Base-by-base conservation (phyloP, 345 rosid genomes). In the Aethionema arabicum region DNA sequence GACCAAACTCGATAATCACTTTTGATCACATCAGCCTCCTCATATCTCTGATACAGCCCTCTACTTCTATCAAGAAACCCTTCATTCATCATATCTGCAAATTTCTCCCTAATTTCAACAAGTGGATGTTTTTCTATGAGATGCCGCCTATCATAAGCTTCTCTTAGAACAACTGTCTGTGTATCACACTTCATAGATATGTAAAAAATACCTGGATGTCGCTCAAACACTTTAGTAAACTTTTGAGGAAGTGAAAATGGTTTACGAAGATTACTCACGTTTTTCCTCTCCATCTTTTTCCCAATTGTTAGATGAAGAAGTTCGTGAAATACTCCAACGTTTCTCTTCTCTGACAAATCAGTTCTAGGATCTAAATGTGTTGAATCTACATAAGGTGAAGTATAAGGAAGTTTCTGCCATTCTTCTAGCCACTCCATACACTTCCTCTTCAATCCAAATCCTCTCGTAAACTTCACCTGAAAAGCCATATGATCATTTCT, bases 141-240 rank as follows among this genome's bases (percentile, higher is more conserved):
- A 55, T 54, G 53, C 31, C 65, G 76, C 45, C 73, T 66, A 35
- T 84, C 84, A 35, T 85, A 91, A 4, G 85, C 90, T 76, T 88
- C 96, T 72, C 89, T 72, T 33, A 91, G 96, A 35, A 91, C 74
- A 48, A 91, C 81, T 27, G 89, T 88, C 73, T 85, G 91, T 8
- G 91, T 82, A 64, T 79, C 82, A 41, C 76, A 64, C 64, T 80
- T 83, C 72, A 16, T 74, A 14, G 93, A 87, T 41, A 87, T 81
- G 74, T 90, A 84, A 70, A 90, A 90, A 9, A 90, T 85, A 41
- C 89, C 91, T 4, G 97, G 97, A 53, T 87, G 97, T 1, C 93
- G 82, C 73, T 87, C 93, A 59, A 90, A 90, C 30, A 83, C 89
- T 80, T 82, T 90, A 2, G 91, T 87, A 48, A 90, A 87, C 78